Percentiles rank a stretch among this genome's conserved stretches.
phyloP scores from a whole-genome alignment of 192 early-diverging fungal species.

The Mortierella hygrophila region DNA sequence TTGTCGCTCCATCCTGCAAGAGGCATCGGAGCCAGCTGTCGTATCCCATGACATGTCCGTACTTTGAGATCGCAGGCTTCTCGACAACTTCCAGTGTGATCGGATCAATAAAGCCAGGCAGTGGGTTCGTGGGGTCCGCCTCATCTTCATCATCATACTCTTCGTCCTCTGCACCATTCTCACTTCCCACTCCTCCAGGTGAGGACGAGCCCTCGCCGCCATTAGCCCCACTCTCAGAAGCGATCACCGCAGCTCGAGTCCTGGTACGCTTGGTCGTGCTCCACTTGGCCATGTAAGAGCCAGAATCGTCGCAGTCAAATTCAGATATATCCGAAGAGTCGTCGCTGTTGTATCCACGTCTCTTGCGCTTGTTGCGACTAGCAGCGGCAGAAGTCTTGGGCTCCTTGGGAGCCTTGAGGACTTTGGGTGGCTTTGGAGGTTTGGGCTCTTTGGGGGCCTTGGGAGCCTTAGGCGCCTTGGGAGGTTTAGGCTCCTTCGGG shows the following conservation, averaged over 20 bases:
- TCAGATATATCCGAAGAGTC: slow-evolving; percentile 72
- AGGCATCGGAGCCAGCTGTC: slow-evolving; percentile 92
- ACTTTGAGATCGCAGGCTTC: slow-evolving; percentile 95
- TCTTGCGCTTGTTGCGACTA: slow-evolving; percentile 67
- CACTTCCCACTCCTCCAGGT: slow-evolving; percentile 28
- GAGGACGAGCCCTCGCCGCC: slow-evolving; percentile 13
- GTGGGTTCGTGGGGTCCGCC: slow-evolving; percentile 78
- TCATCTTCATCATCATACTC: slow-evolving; percentile 60
- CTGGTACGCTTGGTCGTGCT: slow-evolving; percentile 72
- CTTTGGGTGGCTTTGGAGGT: slow-evolving; percentile 52
- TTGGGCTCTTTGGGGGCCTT: slow-evolving; percentile 53
- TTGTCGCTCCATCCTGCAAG: slow-evolving; percentile 79
- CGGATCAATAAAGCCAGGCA: slow-evolving; percentile 93
- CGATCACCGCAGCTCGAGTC: slow-evolving; percentile 48
- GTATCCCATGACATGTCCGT: slow-evolving; percentile 92
- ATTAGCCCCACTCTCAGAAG: neutral
- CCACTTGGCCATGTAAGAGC: slow-evolving; percentile 74
- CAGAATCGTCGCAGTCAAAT: slow-evolving; percentile 78
- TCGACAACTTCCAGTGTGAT: slow-evolving; percentile 92
- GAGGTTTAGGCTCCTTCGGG: slow-evolving; percentile 53
- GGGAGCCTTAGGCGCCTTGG: slow-evolving; percentile 48
- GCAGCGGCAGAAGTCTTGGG: slow-evolving; percentile 54
- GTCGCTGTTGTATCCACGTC: slow-evolving; percentile 63
- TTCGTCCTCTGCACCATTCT: slow-evolving; percentile 54
- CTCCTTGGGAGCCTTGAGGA: slow-evolving; percentile 39